Percentiles rank a stretch among this genome's conserved stretches.
phyloP scores from a whole-genome alignment of 169 alveolate genomes.

The Cryptosporidium meleagridis region DNA sequence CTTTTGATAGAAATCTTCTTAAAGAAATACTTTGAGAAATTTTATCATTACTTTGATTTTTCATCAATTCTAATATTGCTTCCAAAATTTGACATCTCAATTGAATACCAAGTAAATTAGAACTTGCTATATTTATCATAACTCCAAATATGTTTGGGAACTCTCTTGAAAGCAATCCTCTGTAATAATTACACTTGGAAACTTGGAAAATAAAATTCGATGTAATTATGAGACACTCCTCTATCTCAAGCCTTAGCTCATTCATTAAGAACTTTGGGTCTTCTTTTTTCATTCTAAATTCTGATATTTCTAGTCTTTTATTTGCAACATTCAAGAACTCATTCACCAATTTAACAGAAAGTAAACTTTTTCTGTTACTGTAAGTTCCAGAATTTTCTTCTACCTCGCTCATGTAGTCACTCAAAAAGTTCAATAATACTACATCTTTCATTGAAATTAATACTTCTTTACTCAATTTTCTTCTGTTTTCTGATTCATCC shows the following conservation, averaged over 20 bases:
- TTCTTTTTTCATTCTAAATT: conserved; percentile 10
- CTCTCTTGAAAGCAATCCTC: conserved; percentile 14
- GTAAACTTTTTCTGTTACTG: conserved; percentile 4
- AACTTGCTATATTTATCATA: conserved; percentile 36
- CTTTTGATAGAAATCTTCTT: conserved; percentile 17
- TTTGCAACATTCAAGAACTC: conserved; percentile 8
- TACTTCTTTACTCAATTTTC: background rate
- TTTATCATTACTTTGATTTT: conserved; percentile 1
- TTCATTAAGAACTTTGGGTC: background rate
- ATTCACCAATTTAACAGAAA: conserved; percentile 16
- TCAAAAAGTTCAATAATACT: conserved; percentile 4
- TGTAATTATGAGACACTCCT: conserved; percentile 15
- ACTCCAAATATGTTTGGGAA: conserved; percentile 27
- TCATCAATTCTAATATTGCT: conserved; percentile 17
- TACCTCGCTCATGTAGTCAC: background rate
- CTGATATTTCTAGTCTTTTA: background rate
- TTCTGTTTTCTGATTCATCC: background rate
- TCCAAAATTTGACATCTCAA: conserved; percentile 32
- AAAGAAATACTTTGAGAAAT: conserved; percentile 27
- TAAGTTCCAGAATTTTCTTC: conserved; percentile 10
- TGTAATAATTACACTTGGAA: background rate
- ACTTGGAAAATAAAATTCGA: conserved; percentile 8
- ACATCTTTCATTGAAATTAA: background rate
- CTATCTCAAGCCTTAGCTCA: conserved; percentile 21
- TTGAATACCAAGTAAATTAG: conserved; percentile 5